A percentile compares a stretch with the other conserved stretches of the same genome.
phyloP scores from a whole-genome alignment of 2,329 filamentous ascomycete genomes.

The Colletotrichum magnum region DNA sequence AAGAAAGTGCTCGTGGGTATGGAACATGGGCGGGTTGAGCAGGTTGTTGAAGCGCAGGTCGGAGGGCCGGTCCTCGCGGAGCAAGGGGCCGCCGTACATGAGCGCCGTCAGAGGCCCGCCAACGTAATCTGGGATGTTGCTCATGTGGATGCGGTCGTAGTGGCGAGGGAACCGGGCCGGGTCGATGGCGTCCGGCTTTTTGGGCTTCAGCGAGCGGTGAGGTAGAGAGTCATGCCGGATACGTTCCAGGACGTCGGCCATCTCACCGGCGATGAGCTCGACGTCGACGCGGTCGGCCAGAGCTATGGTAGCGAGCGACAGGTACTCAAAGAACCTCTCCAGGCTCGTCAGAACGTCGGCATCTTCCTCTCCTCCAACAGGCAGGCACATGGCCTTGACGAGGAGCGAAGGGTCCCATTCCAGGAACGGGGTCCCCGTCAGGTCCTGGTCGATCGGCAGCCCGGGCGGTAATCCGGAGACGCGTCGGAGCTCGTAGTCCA shows the following conservation, averaged over 20 bases:
- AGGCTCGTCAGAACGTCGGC: conserved; percentile 10
- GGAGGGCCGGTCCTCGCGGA: conserved; percentile 44
- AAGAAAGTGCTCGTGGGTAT: conserved; percentile 45
- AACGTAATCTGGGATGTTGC: conserved; percentile 45
- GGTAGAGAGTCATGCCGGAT: too few relatives aligned
- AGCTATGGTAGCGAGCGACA: not conserved
- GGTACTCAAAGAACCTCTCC: conserved; percentile 20
- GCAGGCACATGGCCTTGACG: conserved; percentile 22
- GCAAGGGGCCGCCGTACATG: conserved; percentile 44
- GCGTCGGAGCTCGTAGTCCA: too few relatives aligned
- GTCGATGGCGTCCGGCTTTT: too few relatives aligned
- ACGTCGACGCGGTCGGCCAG: conserved; percentile 33
- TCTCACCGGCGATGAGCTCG: conserved; percentile 49
- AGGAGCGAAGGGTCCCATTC: too few relatives aligned
- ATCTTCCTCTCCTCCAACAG: not conserved
- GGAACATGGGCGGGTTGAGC: conserved; percentile 47
- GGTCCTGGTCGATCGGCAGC: too few relatives aligned
- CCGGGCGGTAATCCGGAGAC: too few relatives aligned
- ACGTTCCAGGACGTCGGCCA: conserved; percentile 46
- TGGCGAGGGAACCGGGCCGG: too few relatives aligned
- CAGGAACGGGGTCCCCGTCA: too few relatives aligned
- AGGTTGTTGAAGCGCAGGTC: conserved; percentile 46
- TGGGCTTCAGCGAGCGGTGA: too few relatives aligned
- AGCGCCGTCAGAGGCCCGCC: conserved; percentile 47
- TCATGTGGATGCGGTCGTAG: too few relatives aligned